Conservation (phyloP, 1,284 basidiomycete species). For the Chalciporus sp. region DNA sequence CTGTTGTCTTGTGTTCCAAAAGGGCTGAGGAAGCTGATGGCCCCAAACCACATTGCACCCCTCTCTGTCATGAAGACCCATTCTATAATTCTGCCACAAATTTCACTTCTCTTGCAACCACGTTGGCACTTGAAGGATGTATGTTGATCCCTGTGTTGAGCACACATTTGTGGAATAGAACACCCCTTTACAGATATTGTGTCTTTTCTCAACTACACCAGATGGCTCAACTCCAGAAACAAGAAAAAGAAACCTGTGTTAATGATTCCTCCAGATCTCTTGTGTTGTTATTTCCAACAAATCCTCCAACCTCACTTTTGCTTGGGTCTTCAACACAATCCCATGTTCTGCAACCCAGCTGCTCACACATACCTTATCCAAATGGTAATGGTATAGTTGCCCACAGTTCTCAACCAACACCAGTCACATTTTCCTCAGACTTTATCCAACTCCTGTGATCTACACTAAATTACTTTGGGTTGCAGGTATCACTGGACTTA, state of each 20-base stretch:
- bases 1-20: conserved; percentile 44
- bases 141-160: conserved; percentile 20
- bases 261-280: conserved; percentile 33
- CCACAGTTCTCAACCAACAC: conserved; percentile 31
- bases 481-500: conserved; percentile 67
- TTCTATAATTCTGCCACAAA: conserved; percentile 49
- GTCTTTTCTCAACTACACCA: conserved; percentile 65
- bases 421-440: conserved; percentile 42
- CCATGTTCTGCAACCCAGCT: conserved; percentile 5
- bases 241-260: conserved; percentile 45
- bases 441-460: conserved; percentile 45
- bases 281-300: conserved; percentile 12
- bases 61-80: conserved; percentile 65
- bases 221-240: conserved; percentile 53
- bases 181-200: conserved; percentile 46
- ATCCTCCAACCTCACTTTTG: conserved; percentile 18
- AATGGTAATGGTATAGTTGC: conserved; percentile 11
- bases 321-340: conserved; percentile 9
- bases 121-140: conserved; percentile 61
- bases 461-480: conserved; percentile 55
- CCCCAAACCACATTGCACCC: conserved; percentile 44
- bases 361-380: conserved; percentile 22
- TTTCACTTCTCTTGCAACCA: conserved; percentile 43
- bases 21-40: conserved; percentile 9
- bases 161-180: background rate